Base-by-base conservation (phyloP, 352 stramenopile genomes). In the Thalassiosira hispida region DNA sequence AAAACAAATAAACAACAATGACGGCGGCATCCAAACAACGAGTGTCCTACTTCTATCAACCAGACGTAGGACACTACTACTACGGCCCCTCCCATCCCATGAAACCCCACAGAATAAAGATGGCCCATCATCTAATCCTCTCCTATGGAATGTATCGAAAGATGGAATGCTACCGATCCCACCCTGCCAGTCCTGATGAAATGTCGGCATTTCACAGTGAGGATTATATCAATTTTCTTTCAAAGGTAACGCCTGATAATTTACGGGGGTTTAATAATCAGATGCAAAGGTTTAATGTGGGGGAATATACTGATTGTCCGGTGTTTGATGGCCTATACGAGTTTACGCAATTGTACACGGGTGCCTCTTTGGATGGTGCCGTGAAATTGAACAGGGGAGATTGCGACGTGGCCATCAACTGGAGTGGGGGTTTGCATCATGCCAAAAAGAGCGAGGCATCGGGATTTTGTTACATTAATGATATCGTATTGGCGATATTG, bases 271-370 rank as follows among this genome's bases (percentile, higher is more conserved):
- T 72, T 73, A 95, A 25, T 72, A 86, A 27, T 65, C 88, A 83
- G 56, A 84, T 92, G 77, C 77, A 92, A 73, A 85, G 89, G 67
- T 97, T 98, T 88, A 98, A 98, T 83, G 90, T 98, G 25, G 97
- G 97, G 6, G 97, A 99, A 74, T 92, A 95, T 59, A 98, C 96
- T 6, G 98, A 99, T 88, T 99, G 97, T 87, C 98, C 98, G 0
- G 95, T 99, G 9, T 99, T 99, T 82, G 97, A 99, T 85, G 97
- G 97, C 31, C 91, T 99, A 18, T 99, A 98, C 80, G 96, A 99
- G 79, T 99, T 99, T 84, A 99, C 96, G 67, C 95, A 97, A 66
- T 93, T 99, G 31, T 99, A 99, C 77, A 96, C 97, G 0, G 97
- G 97, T 29, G 97, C 95, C 11, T 98, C 95, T 1, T 76, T 99